A percentile compares a stretch with the other conserved stretches of the same genome.
Evolutionary conservation across 768 basidiomycete genomes (phyloP).

Genomic region (Vararia minispora): DNA sequence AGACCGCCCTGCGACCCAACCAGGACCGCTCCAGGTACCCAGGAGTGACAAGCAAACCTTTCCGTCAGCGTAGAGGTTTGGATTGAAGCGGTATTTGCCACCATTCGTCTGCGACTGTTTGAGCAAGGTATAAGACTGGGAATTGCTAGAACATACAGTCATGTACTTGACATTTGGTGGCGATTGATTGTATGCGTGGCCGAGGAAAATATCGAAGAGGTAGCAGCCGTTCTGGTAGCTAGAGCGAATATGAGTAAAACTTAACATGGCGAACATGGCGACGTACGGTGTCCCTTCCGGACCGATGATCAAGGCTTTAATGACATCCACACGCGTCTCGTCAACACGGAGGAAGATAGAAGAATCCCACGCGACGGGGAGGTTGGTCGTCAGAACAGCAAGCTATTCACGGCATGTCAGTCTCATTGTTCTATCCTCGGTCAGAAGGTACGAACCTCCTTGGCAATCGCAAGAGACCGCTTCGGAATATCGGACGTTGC

Average conservation of each 20-base stretch:
- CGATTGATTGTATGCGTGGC: slow-evolving; percentile 78
- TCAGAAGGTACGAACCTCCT: slow-evolving; percentile 46
- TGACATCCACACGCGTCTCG: slow-evolving; percentile 83
- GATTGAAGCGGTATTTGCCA: slow-evolving; percentile 86
- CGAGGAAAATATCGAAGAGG: slow-evolving; percentile 90
- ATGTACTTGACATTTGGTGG: slow-evolving; percentile 69
- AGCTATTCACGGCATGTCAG: slow-evolving; percentile 36
- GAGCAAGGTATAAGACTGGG: background rate
- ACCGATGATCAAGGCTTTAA: slow-evolving; percentile 86
- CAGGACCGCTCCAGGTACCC: slow-evolving; percentile 90
- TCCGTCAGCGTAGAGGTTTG: slow-evolving; percentile 90
- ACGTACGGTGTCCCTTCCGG: slow-evolving; percentile 90
- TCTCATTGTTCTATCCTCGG: background rate
- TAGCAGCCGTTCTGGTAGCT: slow-evolving; percentile 24
- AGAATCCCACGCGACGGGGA: slow-evolving; percentile 93
- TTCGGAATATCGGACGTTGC: slow-evolving; percentile 82
- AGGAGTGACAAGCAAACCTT: slow-evolving; percentile 90
- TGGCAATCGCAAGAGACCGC: slow-evolving; percentile 88
- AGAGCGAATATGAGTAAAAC: slow-evolving; percentile 15
- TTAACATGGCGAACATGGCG: slow-evolving; percentile 36
- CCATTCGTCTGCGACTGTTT: slow-evolving; percentile 54
- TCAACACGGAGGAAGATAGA: slow-evolving; percentile 91
- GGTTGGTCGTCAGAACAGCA: slow-evolving; percentile 84
- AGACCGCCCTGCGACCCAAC: slow-evolving; percentile 85
- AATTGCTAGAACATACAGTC: slow-evolving; percentile 27